Base-by-base conservation (phyloP, 2,329 filamentous ascomycete species). In the Fusarium sp. region DNA sequence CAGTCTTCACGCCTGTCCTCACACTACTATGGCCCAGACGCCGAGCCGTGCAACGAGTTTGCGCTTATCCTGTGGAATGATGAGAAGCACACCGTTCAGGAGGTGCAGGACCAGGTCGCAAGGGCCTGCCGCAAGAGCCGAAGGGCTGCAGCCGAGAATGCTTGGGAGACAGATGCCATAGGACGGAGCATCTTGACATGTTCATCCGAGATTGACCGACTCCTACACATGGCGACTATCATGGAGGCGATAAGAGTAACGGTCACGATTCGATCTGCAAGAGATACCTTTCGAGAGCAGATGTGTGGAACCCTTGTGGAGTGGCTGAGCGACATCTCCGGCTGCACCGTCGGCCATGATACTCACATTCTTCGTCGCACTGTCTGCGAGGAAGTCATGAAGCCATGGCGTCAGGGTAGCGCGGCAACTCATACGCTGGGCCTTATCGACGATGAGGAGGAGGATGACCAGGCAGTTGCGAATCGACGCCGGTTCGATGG, bases 261-360 rank as follows among this genome's bases (percentile, higher is more conserved):
- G 0, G 95, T 98, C 58, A 99, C 97, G 1, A 95, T 99, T 70
- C 91, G 97, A 52, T 98, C 96, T 11, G 91, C 97, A 6, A 90
- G 97, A 77, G 97, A 99, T 83, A 98, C 95, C 0, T 99, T 98
- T 84, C 90, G 97, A 68, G 97, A 99, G 81, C 94, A 98, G 81
- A 99, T 99, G 97, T 98, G 95, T 78, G 95, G 94, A n/a, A 95
- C 95, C 18, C 96, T 99, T 70, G 93, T 99, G 63, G 95, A 98
- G 78, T 99, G 97, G 97, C 88, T 99, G 22, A 90, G 92, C 62
- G 97, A 99, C 82, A 97, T 99, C 78, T 91, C 95, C 9, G 95
- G 95, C 33, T 98, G 95, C 82, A 93, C 91, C 63, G 93, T 98
- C 56, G 95, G 94, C 2, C 87, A 91, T 35, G 95, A 99, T 79